A percentile compares a stretch with the other conserved stretches of the same genome.
phyloP scores from a whole-genome alignment of 2,329 filamentous ascomycete genomes.

The Scortechinia acanthostroma region DNA sequence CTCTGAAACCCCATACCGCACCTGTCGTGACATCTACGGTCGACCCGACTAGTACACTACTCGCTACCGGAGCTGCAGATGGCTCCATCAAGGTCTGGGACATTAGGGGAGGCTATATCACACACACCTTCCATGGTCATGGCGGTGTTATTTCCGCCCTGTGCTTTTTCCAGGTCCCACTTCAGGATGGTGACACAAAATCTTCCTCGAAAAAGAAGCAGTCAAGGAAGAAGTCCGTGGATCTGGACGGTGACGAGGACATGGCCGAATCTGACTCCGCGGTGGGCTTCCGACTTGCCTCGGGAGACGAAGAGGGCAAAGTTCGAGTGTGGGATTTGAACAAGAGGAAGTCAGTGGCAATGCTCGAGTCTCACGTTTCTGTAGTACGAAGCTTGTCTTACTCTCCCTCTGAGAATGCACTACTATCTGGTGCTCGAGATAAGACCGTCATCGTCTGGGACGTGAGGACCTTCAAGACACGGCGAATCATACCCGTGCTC shows the following conservation, averaged over 20 bases:
- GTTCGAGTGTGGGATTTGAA: slow-evolving; percentile 65
- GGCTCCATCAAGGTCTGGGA: slow-evolving; percentile 72
- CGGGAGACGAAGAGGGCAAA: slow-evolving; percentile 67
- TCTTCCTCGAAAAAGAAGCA: slow-evolving; percentile 25
- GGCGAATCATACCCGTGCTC: slow-evolving; percentile 58
- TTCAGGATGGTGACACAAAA: slow-evolving; percentile 19
- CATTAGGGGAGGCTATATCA: slow-evolving; percentile 61
- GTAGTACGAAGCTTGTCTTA: slow-evolving; percentile 62
- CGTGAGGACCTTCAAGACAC: slow-evolving; percentile 54
- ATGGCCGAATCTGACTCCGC: slow-evolving; percentile 15
- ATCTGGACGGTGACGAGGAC: slow-evolving; percentile 20
- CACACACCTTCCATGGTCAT: slow-evolving; percentile 68
- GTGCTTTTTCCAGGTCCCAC: slow-evolving; percentile 55
- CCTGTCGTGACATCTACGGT: slow-evolving; percentile 60
- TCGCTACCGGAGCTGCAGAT: slow-evolving; percentile 66
- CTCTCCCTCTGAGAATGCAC: slow-evolving; percentile 43
- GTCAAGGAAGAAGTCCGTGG: slow-evolving; percentile 19
- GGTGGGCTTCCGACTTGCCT: slow-evolving; percentile 57
- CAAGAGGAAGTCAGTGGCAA: slow-evolving; percentile 52
- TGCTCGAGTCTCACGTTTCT: slow-evolving; percentile 65
- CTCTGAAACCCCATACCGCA: slow-evolving; percentile 62
- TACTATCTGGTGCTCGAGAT: slow-evolving; percentile 64
- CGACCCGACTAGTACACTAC: slow-evolving; percentile 57
- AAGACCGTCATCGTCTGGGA: slow-evolving; percentile 69
- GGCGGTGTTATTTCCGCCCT: slow-evolving; percentile 65